A percentile compares a stretch with the other conserved stretches of the same genome.
Conservation (phyloP, 352 stramenopile species). For the Thalassiosira delicatula region DNA sequence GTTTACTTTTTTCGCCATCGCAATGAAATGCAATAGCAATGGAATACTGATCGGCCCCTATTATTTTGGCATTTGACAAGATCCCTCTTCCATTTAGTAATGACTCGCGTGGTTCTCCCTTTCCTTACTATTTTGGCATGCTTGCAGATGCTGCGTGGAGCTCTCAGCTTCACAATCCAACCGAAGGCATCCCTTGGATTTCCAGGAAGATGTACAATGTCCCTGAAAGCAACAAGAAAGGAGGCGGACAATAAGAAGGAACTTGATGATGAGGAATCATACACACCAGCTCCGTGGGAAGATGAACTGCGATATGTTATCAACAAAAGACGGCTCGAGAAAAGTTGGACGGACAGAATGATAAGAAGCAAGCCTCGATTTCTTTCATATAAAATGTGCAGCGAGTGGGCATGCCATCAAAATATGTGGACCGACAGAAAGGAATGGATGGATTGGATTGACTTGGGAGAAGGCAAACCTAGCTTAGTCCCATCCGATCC, state of each 20-base stretch:
- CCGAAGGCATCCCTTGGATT: neutral
- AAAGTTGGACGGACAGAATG: neutral
- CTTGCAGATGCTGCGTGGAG: neutral
- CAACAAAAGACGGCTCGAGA: neutral
- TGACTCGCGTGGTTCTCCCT: neutral
- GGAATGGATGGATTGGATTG: neutral
- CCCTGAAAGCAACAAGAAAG: neutral
- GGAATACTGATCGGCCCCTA: too few relatives aligned
- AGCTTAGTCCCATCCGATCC: neutral
- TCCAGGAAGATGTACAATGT: neutral
- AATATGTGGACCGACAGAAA: neutral
- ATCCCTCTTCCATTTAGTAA: neutral
- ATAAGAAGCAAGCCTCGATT: neutral
- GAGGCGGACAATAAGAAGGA: constrained; percentile 7
- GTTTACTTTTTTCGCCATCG: neutral
- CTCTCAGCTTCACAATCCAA: neutral
- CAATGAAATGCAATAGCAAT: neutral
- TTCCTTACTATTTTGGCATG: neutral
- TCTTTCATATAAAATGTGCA: constrained; percentile 1
- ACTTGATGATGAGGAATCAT: neutral
- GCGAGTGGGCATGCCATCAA: neutral
- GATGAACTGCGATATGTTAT: neutral
- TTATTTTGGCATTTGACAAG: neutral
- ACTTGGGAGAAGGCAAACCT: neutral
- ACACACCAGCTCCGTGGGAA: neutral